Evolutionary conservation across 1,139 yeast genomes (phyloP).

Genomic region (Kodamaea sp.): DNA sequence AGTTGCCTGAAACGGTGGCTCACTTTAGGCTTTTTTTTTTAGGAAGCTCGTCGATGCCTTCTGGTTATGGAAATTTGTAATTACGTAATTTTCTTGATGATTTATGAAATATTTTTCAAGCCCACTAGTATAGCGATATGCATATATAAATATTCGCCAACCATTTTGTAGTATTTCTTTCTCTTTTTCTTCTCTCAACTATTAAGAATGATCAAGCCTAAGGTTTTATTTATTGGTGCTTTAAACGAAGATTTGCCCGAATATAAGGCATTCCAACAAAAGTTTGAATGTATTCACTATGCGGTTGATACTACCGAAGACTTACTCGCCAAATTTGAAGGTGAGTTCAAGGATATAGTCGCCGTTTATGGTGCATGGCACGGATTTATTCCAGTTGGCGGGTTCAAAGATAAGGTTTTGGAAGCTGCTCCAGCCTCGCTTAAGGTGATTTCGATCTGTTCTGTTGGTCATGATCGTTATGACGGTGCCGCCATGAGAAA

Average conservation of each 20-base stretch:
- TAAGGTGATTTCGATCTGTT: slow-evolving; percentile 58
- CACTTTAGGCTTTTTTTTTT: no score
- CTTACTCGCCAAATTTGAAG: slow-evolving; percentile 28
- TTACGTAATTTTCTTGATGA: no score
- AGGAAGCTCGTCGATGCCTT: no score
- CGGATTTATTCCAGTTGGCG: slow-evolving; percentile 50
- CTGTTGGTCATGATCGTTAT: slow-evolving; percentile 68
- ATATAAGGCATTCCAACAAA: slow-evolving; percentile 15
- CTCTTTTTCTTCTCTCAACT: no score
- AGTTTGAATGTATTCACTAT: slow-evolving; percentile 20
- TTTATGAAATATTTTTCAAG: no score
- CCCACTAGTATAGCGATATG: no score
- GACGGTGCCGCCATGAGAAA: slow-evolving; percentile 41
- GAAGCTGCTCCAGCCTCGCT: slow-evolving; percentile 49
- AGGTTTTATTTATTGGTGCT: slow-evolving; percentile 24
- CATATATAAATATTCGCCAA: no score
- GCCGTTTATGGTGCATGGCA: slow-evolving; percentile 68
- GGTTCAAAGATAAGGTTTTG: slow-evolving; percentile 44
- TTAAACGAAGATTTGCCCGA: slow-evolving; percentile 19
- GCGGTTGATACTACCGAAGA: slow-evolving; percentile 17
- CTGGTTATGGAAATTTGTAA: no score
- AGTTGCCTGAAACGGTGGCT: no score
- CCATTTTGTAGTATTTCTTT: no score
- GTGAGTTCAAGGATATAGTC: slow-evolving; percentile 36
- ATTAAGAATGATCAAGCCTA: slow-evolving; percentile 8